Evolutionary conservation across 2,329 filamentous ascomycete genomes (phyloP), one percentile per base, ranked within the genome.

Genomic region (Diaporthe destruens): DNA sequence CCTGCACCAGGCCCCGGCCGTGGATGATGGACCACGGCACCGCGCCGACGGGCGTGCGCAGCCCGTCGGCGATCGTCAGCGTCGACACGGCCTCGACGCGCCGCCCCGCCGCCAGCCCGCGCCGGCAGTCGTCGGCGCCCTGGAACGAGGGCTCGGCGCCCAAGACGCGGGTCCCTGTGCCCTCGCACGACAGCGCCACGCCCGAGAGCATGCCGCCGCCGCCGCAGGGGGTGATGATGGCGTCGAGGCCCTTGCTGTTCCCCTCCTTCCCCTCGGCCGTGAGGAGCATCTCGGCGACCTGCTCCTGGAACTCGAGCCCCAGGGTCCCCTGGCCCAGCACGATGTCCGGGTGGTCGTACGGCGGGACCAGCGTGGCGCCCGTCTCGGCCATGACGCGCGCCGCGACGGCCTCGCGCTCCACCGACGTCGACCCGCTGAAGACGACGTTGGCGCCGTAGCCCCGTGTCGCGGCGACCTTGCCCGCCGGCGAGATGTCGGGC

Each of bases 291-390:
- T 87, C 85, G 5, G 80, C 81, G 1, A 92, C 93, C 80, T 98
- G 95, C 74, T 88, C 85, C 80, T 95, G 91, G 44, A 98, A 82
- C 82, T 99, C 96, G 6, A 98, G 81, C 0, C 91, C 95, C 74
- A 94, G 86, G 0, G 96, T 98, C n/a, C 96, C 96, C 84, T 98
- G 95, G 0, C 96, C 96, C 0, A 98, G 89, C 71, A 98, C 93
- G 76, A 98, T 95, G 81, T 98, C 90, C 3, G 93, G 93, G 82
- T 98, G 94, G 81, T 98, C 94, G 80, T 98, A 98, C 0, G 96
- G 95, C 69, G 95, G 95, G 6, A 99, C 88, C 12, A 98, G 85
- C 0, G 91, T 90, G 0, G 94, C 95, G 53, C 92, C 92, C 0
- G 94, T 97, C 73, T 91, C 84, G 36, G 85, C 84, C 1, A 94